Evolutionary conservation across 1,284 basidiomycete species (phyloP).

Genomic region (Tremellales sp.): DNA sequence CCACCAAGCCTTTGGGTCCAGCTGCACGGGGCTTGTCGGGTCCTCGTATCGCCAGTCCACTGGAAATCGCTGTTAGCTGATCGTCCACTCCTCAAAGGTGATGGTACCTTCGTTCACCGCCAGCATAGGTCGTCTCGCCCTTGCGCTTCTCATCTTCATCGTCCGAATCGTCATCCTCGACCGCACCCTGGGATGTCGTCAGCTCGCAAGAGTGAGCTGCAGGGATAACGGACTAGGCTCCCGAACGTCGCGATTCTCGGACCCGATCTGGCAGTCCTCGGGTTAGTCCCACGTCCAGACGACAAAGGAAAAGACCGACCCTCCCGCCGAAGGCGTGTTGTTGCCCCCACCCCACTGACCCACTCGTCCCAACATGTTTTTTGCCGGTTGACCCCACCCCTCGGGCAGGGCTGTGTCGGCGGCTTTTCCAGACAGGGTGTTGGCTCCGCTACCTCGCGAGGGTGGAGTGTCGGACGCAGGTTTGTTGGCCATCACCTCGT

Average conservation of each 20-base stretch:
- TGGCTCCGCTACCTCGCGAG: slow-evolving; percentile 14
- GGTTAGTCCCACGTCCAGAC: too few species aligned
- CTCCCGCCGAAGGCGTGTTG: not conserved
- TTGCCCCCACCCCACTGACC: slow-evolving; percentile 18
- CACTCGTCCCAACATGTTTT: slow-evolving; percentile 24
- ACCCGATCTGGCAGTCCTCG: too few species aligned
- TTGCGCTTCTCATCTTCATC: slow-evolving; percentile 18
- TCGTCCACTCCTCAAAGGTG: not conserved
- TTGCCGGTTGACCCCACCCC: slow-evolving; percentile 35
- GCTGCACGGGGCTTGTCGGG: slow-evolving; percentile 55
- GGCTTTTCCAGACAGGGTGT: slow-evolving; percentile 31
- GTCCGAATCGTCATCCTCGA: slow-evolving; percentile 13
- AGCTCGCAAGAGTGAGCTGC: not conserved
- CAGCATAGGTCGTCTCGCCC: slow-evolving; percentile 56
- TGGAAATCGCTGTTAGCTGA: slow-evolving; percentile 40
- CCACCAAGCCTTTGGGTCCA: slow-evolving; percentile 58
- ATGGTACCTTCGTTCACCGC: slow-evolving; percentile 75
- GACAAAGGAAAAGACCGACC: too few species aligned
- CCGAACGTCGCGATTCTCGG: slow-evolving; percentile 25
- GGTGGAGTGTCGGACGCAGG: slow-evolving; percentile 1
- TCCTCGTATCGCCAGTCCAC: slow-evolving; percentile 86
- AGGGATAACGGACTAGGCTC: slow-evolving; percentile 16
- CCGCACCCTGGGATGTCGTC: slow-evolving; percentile 5
- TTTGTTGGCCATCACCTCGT: slow-evolving; percentile 12
- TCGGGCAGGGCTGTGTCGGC: slow-evolving; percentile 32